These are phyloP conservation scores for Penicillium sp. DNA, from an alignment of 2,329 filamentous ascomycete species.

Conservation along the genomic window DNA sequence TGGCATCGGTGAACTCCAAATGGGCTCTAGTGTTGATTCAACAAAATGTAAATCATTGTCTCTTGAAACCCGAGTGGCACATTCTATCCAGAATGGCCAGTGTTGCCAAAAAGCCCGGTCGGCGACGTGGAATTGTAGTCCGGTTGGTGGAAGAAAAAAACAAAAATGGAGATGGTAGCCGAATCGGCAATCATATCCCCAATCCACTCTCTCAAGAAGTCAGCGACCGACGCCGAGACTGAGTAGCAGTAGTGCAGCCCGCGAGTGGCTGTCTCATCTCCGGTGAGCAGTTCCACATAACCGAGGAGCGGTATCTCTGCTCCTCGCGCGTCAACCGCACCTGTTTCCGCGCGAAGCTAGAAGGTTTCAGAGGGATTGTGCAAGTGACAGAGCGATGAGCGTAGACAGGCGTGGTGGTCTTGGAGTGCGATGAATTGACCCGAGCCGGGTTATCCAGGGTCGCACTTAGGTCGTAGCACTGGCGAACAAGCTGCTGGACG, in stretches of 20 bases:
- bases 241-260: constrained; percentile 12
- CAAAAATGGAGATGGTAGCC: constrained; percentile 4
- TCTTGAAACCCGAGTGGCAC: neutral
- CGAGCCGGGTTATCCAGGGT: constrained; percentile 25
- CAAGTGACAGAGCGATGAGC: constrained; percentile 22
- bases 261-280: constrained; percentile 24
- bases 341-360: constrained; percentile 35
- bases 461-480: constrained; percentile 40
- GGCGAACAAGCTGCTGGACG: constrained; percentile 40
- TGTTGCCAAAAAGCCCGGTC: neutral
- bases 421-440: constrained; percentile 18
- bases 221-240: constrained; percentile 26
- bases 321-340: constrained; percentile 37
- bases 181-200: neutral
- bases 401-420: constrained; percentile 19
- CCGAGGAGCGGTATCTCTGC: constrained; percentile 28
- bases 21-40: neutral
- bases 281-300: constrained; percentile 27
- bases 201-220: constrained; percentile 18
- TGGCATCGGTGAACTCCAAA: neutral
- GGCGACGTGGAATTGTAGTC: neutral
- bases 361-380: constrained; percentile 29
- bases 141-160: neutral
- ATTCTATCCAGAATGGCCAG: neutral
- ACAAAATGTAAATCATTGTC: neutral